Conservation (phyloP, 2,329 filamentous ascomycete genomes). For the Fusarium vanettenii region DNA sequence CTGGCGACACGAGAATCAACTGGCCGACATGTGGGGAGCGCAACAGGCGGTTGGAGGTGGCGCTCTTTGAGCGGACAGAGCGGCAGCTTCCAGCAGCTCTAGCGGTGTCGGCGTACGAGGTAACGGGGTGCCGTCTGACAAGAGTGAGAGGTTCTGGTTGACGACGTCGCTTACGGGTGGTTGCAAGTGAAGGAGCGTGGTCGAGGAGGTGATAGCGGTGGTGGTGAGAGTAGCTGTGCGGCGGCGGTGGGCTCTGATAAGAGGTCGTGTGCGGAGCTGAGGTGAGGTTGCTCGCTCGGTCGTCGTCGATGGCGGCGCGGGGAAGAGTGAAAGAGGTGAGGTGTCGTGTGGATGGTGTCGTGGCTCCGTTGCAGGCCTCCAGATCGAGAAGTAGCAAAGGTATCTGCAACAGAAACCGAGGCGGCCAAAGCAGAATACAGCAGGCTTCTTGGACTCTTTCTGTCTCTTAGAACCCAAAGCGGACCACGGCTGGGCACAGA, state of each 20-base stretch:
- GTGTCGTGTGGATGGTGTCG: constrained; percentile 33
- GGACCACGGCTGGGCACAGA: constrained; percentile 27
- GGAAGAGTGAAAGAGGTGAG: constrained; percentile 35
- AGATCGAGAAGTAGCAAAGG: constrained; percentile 27
- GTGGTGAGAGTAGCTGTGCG: not conserved
- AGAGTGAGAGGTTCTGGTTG: not conserved
- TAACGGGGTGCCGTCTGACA: constrained; percentile 12
- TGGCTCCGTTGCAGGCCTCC: constrained; percentile 29
- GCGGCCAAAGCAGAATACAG: constrained; percentile 27
- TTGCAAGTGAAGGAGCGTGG: constrained; percentile 11
- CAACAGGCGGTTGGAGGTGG: constrained; percentile 41
- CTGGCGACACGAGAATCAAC: constrained; percentile 44
- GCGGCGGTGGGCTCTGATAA: constrained; percentile 19
- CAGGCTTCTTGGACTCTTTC: constrained; percentile 11
- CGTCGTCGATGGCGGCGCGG: constrained; percentile 33
- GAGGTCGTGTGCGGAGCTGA: constrained; percentile 30
- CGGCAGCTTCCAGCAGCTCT: constrained; percentile 20
- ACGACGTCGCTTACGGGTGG: not conserved
- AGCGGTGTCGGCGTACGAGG: constrained; percentile 18
- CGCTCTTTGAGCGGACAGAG: constrained; percentile 35
- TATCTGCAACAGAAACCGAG: constrained; percentile 22
- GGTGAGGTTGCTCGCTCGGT: constrained; percentile 33
- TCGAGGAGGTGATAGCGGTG: not conserved
- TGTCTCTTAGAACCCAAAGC: constrained; percentile 4
- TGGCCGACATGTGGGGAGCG: constrained; percentile 44